Evolutionary conservation across 176 grass and related monocot genomes (phyloP), one percentile per base, ranked within the genome.

Genomic region (Puya raimondii): DNA sequence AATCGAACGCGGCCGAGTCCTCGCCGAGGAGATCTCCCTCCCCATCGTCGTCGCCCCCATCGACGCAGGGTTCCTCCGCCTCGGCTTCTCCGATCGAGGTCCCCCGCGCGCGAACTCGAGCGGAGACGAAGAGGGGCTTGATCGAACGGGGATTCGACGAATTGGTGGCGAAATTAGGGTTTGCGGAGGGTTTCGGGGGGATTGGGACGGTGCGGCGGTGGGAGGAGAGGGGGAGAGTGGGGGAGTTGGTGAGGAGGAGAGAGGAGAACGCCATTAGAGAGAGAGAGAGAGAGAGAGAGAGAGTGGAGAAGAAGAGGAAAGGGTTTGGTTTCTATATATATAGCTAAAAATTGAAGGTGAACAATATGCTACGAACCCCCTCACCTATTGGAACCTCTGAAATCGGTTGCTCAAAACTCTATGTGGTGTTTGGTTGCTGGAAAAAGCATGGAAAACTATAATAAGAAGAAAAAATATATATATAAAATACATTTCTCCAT

Each of bases 1-100:
- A 75, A 1, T 75, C 58, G 81, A 99, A 99, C 61, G 72, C 74
- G 13, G 84, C 94, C 9, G 94, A 80, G 61, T 97, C 94, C 82
- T 97, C 86, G 7, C 89, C 94, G 2, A 84, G 80, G 57, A 74
- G 76, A 48, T 11, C 27, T 1, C 70, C 82, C 4, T 5, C 33
- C 5, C n/a, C n/a, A n/a, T 42, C 33, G 33, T 42, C 33, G 33
- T 42, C 33, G 33, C 33, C 5, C 4, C 33, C 33, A 0, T 84
- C 69, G 16, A 52, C 13, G 18, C 64, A 21, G 3, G 76, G 49
- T 21, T 48, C 70, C 4, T 83, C 75, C 8, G 48, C 73, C 71
- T 80, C 85, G 2, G 79, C 17, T 15, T 65, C 75, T 27, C 76
- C 81, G 47, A 82, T 21, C 11, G 79, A 80, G 11, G 79, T 78